Conservation (phyloP, 345 rosid species). For the Eucalyptus regnans region DNA sequence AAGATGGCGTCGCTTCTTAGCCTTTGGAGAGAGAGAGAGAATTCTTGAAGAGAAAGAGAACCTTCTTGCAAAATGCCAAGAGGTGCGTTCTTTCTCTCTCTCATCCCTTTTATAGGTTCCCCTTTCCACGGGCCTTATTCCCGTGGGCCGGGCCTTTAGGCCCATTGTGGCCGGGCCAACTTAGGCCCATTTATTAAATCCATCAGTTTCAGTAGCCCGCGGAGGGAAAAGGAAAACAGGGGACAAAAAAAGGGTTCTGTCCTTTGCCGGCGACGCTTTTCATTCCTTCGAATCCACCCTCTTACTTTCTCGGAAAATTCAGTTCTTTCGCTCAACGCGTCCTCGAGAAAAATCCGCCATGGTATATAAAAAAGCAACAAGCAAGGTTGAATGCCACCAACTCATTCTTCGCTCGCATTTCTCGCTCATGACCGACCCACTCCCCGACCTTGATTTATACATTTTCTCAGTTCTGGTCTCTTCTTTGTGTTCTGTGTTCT, state of each 20-base stretch:
- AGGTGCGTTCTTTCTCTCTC: too few species aligned
- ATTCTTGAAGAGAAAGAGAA: too few species aligned
- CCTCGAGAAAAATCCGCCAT: neutral
- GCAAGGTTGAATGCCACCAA: neutral
- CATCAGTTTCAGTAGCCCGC: neutral
- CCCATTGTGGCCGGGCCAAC: too few species aligned
- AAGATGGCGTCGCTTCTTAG: too few species aligned
- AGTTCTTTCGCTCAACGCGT: neutral
- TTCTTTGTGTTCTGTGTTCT: neutral
- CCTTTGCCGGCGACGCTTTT: neutral
- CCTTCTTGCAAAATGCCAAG: too few species aligned
- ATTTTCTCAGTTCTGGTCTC: neutral
- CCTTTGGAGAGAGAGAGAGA: too few species aligned
- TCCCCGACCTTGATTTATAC: neutral
- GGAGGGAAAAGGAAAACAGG: neutral
- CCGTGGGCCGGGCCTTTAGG: too few species aligned
- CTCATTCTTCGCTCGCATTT: neutral
- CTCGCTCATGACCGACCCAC: neutral
- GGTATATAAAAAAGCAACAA: neutral
- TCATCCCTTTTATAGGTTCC: too few species aligned
- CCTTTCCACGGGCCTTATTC: too few species aligned
- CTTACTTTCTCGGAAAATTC: neutral
- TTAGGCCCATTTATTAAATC: too few species aligned
- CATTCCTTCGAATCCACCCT: neutral
- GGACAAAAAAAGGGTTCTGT: neutral